phyloP scores from a whole-genome alignment of 257 asterid genomes.

The Verbascum thapsus region DNA sequence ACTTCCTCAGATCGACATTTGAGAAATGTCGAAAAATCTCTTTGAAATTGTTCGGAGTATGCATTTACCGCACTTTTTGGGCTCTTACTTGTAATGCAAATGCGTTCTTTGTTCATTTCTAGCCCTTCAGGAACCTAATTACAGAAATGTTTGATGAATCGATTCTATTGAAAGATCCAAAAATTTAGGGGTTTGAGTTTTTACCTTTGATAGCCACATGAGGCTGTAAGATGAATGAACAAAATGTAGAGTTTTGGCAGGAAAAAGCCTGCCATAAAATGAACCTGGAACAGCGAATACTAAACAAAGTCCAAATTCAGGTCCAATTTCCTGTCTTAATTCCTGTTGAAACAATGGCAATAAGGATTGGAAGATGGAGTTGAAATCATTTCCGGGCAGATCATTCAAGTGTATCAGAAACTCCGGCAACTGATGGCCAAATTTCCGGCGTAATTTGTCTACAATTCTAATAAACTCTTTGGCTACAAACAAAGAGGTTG shows the following conservation, averaged over 20 bases:
- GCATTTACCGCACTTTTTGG: slow-evolving; percentile 49
- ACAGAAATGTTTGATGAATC: too few relatives aligned
- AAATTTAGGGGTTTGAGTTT: too few relatives aligned
- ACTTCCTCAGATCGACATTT: slow-evolving; percentile 59
- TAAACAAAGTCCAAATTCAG: slow-evolving; percentile 36
- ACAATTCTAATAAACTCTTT: slow-evolving; percentile 35
- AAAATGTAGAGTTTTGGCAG: slow-evolving; percentile 53
- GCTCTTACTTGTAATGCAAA: slow-evolving; percentile 50
- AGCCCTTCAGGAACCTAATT: slow-evolving; percentile 47
- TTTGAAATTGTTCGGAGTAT: slow-evolving; percentile 51
- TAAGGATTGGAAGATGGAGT: slow-evolving; percentile 45
- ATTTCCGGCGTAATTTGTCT: slow-evolving; percentile 24
- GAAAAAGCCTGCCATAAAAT: slow-evolving; percentile 64
- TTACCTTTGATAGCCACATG: slow-evolving; percentile 65
- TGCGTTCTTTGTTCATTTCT: slow-evolving; percentile 49
- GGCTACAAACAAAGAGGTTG: slow-evolving; percentile 49
- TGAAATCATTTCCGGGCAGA: slow-evolving; percentile 72
- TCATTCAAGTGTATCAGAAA: slow-evolving; percentile 56
- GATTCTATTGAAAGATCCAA: too few relatives aligned
- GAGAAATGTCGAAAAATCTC: slow-evolving; percentile 55
- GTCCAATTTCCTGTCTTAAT: slow-evolving; percentile 32
- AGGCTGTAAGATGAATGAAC: slow-evolving; percentile 71
- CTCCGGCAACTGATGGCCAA: slow-evolving; percentile 40
- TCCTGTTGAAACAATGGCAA: slow-evolving; percentile 38
- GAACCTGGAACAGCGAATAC: slow-evolving; percentile 62